Evolutionary conservation across 768 basidiomycete species (phyloP).

Genomic region (Xerocomellus chrysenteron): DNA sequence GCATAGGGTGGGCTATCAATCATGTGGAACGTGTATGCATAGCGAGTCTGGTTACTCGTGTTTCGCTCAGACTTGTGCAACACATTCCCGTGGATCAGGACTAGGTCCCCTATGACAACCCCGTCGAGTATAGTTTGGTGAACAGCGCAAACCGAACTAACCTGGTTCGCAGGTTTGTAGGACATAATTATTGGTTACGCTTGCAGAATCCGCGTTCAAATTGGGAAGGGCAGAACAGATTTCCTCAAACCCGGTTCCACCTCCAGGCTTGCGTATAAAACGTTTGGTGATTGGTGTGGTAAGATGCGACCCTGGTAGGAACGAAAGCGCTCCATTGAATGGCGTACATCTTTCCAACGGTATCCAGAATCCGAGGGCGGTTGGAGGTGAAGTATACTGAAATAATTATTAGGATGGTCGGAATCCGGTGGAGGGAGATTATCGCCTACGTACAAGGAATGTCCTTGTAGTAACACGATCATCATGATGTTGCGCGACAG

Average conservation of each 20-base stretch:
- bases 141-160: constrained; percentile 23
- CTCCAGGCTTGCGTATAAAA: constrained; percentile 72
- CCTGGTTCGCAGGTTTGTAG: constrained; percentile 76
- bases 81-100: constrained; percentile 91
- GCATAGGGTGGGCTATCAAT: constrained; percentile 73
- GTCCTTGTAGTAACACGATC: constrained; percentile 43
- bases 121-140: not conserved
- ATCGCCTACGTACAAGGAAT: constrained; percentile 55
- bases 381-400: constrained; percentile 89
- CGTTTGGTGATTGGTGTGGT: constrained; percentile 73
- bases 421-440: not conserved
- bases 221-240: constrained; percentile 38
- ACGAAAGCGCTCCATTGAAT: constrained; percentile 81
- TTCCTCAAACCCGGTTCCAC: constrained; percentile 84
- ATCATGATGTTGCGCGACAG: not conserved
- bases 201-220: constrained; percentile 2
- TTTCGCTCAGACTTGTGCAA: constrained; percentile 92
- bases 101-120: constrained; percentile 66
- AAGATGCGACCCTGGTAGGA: constrained; percentile 88
- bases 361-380: constrained; percentile 96
- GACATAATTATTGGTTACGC: constrained; percentile 47
- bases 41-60: constrained; percentile 73
- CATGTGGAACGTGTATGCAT: constrained; percentile 97
- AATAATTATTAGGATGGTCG: constrained; percentile 10
- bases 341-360: constrained; percentile 87